A percentile compares a stretch with the other conserved stretches of the same genome.
phyloP scores from a whole-genome alignment of 2,329 filamentous ascomycete genomes.

The Fusarium sp. region DNA sequence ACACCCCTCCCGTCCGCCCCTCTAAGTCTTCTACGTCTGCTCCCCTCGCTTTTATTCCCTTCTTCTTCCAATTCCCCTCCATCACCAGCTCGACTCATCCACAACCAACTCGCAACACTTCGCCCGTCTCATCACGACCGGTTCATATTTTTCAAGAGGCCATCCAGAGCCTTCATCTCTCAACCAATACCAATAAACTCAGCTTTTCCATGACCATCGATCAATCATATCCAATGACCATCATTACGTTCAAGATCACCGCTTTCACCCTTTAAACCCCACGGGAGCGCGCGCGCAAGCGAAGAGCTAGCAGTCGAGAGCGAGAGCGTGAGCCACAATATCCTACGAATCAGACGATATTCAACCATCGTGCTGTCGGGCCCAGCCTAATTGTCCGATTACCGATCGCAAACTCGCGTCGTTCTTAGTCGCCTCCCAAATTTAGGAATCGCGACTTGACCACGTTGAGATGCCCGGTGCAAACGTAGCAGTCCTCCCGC shows the following conservation, averaged over 20 bases:
- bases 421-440: slow-evolving; percentile 38
- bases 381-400: slow-evolving; percentile 42
- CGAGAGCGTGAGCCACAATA: slow-evolving; percentile 47
- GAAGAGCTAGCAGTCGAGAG: slow-evolving; percentile 59
- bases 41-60: slow-evolving; percentile 46
- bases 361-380: slow-evolving; percentile 67
- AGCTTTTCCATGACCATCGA: slow-evolving; percentile 56
- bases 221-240: slow-evolving; percentile 64
- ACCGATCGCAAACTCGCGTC: slow-evolving; percentile 41
- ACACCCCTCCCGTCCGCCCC: slow-evolving; percentile 41
- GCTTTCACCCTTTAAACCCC: slow-evolving; percentile 76
- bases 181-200: slow-evolving; percentile 43
- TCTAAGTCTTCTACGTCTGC: slow-evolving; percentile 41
- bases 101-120: slow-evolving; percentile 41
- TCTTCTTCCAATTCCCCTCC: slow-evolving; percentile 37
- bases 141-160: slow-evolving; percentile 43
- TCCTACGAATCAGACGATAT: slow-evolving; percentile 58
- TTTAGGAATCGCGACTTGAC: slow-evolving; percentile 48
- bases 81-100: slow-evolving; percentile 40
- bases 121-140: slow-evolving; percentile 45
- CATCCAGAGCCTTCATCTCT: slow-evolving; percentile 45
- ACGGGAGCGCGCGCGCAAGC: slow-evolving; percentile 73
- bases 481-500: slow-evolving; percentile 71
- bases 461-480: slow-evolving; percentile 74
- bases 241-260: slow-evolving; percentile 59